Evolutionary conservation across 768 basidiomycete genomes (phyloP).

Genomic region (Mycena alexandri): DNA sequence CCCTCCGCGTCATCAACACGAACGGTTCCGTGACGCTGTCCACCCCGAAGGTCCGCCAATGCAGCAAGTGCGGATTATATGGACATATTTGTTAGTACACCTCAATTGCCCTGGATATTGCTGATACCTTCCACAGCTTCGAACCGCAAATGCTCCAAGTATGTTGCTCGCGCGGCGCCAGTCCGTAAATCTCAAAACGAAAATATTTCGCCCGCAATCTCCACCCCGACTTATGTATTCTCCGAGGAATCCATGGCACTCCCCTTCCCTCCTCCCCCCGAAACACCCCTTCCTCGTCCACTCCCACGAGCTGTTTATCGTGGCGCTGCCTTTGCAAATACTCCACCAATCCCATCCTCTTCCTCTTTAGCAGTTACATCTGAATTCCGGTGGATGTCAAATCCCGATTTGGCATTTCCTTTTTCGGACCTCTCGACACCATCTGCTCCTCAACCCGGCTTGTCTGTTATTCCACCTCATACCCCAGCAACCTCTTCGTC

Average conservation of each 20-base stretch:
- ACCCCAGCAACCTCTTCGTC: too few species aligned
- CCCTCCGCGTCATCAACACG: background rate
- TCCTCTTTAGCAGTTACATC: too few species aligned
- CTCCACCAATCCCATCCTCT: too few species aligned
- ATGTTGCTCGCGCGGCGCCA: background rate
- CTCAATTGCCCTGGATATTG: background rate
- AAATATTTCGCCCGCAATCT: background rate
- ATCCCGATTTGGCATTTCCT: background rate
- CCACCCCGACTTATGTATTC: background rate
- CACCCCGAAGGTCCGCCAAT: slow-evolving; percentile 6
- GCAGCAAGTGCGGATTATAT: slow-evolving; percentile 6
- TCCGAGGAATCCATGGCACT: background rate
- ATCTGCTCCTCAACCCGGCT: background rate
- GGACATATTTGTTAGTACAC: slow-evolving; percentile 7
- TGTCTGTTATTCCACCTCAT: too few species aligned
- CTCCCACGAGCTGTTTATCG: too few species aligned
- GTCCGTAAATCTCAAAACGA: background rate
- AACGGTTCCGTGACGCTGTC: background rate
- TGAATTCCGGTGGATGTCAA: too few species aligned
- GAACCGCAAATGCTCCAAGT: slow-evolving; percentile 7
- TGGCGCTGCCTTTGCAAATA: too few species aligned
- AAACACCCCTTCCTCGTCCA: background rate
- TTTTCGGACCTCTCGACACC: background rate
- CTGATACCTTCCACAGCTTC: background rate
- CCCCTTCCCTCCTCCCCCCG: slow-evolving; percentile 2